Conservation (phyloP, 2,329 filamentous ascomycete genomes). For the Penicillium sp. region DNA sequence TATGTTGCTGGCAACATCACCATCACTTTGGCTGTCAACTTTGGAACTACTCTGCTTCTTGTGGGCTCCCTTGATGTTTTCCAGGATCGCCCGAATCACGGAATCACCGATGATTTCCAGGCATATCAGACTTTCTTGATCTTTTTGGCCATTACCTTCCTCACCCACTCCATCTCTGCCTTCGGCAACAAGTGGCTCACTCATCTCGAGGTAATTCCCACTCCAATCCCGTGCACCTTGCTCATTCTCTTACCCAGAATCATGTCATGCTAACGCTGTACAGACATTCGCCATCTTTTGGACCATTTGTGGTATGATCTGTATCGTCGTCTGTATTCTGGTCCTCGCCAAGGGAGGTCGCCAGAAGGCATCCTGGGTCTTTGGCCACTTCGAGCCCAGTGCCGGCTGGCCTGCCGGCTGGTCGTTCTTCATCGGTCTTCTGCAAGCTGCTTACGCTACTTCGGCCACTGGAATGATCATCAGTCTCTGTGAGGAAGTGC, state of each 20-base stretch:
- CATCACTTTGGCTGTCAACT: constrained; percentile 73
- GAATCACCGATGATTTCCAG: constrained; percentile 43
- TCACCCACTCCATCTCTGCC: constrained; percentile 56
- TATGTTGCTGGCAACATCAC: constrained; percentile 79
- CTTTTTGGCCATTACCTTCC: constrained; percentile 70
- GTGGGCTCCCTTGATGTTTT: constrained; percentile 60
- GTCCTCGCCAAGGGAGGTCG: constrained; percentile 70
- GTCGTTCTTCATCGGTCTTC: constrained; percentile 71
- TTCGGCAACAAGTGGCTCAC: constrained; percentile 58
- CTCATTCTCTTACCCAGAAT: neutral
- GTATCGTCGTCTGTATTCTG: constrained; percentile 69
- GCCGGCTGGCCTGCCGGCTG: constrained; percentile 72
- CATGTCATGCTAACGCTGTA: constrained; percentile 12
- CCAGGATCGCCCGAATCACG: constrained; percentile 49
- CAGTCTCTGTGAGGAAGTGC: constrained; percentile 70
- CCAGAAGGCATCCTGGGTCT: constrained; percentile 63
- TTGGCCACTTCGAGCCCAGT: constrained; percentile 56
- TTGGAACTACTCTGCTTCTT: constrained; percentile 63
- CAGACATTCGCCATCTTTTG: constrained; percentile 77
- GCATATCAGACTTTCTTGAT: constrained; percentile 68
- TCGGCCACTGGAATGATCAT: constrained; percentile 76
- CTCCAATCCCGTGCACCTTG: constrained; percentile 47
- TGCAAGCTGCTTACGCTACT: constrained; percentile 70
- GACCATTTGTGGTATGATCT: constrained; percentile 65
- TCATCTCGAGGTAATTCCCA: constrained; percentile 62